Conservation (phyloP, 2,329 filamentous ascomycete species). For the Monosporascus sp. region DNA sequence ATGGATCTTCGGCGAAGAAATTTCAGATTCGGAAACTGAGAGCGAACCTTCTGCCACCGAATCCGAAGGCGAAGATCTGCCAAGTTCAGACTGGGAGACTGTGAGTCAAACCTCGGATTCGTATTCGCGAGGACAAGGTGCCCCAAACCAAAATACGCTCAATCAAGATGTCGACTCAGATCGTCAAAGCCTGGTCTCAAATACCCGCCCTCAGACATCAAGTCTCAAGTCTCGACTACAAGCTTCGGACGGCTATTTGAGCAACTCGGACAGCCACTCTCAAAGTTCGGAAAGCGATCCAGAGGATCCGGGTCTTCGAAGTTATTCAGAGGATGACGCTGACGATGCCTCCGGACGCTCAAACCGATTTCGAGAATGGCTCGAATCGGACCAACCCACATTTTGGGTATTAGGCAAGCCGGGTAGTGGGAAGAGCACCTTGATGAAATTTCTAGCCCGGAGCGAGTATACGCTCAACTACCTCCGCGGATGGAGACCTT, state of each 20-base stretch:
- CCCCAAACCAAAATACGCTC: no score
- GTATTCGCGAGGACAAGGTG: no score
- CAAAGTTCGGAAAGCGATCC: background rate
- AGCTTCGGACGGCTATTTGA: no score
- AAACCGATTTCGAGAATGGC: constrained; percentile 2
- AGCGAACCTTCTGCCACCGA: no score
- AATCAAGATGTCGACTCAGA: no score
- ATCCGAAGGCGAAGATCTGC: no score
- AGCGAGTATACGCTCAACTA: background rate
- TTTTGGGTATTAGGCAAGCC: constrained; percentile 17
- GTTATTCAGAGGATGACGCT: no score
- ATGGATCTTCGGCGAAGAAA: constrained; percentile 1
- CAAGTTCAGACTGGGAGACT: background rate
- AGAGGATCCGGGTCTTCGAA: no score
- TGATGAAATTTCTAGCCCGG: constrained; percentile 7
- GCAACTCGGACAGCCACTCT: background rate
- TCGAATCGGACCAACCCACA: constrained; percentile 3
- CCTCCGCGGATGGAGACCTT: constrained; percentile 1
- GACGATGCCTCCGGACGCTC: background rate
- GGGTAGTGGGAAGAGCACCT: constrained; percentile 15
- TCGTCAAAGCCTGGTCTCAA: no score
- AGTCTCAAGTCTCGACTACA: no score
- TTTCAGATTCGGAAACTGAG: background rate
- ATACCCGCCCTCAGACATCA: no score
- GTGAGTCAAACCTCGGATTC: background rate